Conservation (phyloP, 2,329 filamentous ascomycete species). For the Huntiella moniliformis region DNA sequence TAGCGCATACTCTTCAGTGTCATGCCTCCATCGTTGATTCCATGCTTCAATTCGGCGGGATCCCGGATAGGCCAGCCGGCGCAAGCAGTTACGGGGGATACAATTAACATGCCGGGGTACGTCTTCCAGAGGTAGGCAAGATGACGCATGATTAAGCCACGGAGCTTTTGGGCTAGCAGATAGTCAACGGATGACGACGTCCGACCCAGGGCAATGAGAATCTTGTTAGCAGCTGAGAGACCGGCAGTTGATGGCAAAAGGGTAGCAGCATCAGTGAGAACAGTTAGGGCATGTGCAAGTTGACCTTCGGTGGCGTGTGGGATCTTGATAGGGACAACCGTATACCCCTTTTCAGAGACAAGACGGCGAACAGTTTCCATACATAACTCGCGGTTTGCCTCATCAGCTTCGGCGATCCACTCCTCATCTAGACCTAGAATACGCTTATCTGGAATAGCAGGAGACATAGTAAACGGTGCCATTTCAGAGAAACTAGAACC, state of each 20-base stretch:
- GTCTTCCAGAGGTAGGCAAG: slow-evolving; percentile 45
- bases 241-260: slow-evolving; percentile 27
- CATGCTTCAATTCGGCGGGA: slow-evolving; percentile 21
- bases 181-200: slow-evolving; percentile 48
- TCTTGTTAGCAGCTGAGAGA: slow-evolving; percentile 41
- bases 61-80: slow-evolving; percentile 26
- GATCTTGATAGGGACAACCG: slow-evolving; percentile 34
- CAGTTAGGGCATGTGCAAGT: slow-evolving; percentile 54
- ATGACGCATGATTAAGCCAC: slow-evolving; percentile 51
- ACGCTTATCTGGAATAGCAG: slow-evolving; percentile 20
- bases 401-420: slow-evolving; percentile 37
- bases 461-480: slow-evolving; percentile 16
- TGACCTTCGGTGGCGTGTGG: slow-evolving; percentile 45
- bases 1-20: slow-evolving; percentile 30
- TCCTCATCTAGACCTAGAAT: slow-evolving; percentile 43
- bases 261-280: slow-evolving; percentile 42
- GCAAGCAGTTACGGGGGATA: slow-evolving; percentile 46
- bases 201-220: slow-evolving; percentile 45
- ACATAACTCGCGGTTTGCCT: slow-evolving; percentile 24
- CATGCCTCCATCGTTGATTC: slow-evolving; percentile 27
- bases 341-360: slow-evolving; percentile 31
- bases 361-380: slow-evolving; percentile 32
- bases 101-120: slow-evolving; percentile 50
- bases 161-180: slow-evolving; percentile 49
- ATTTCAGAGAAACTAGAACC: slow-evolving; percentile 31